Conservation (phyloP, 192 early-diverging fungal genomes). For the Coemansia aciculifera region DNA sequence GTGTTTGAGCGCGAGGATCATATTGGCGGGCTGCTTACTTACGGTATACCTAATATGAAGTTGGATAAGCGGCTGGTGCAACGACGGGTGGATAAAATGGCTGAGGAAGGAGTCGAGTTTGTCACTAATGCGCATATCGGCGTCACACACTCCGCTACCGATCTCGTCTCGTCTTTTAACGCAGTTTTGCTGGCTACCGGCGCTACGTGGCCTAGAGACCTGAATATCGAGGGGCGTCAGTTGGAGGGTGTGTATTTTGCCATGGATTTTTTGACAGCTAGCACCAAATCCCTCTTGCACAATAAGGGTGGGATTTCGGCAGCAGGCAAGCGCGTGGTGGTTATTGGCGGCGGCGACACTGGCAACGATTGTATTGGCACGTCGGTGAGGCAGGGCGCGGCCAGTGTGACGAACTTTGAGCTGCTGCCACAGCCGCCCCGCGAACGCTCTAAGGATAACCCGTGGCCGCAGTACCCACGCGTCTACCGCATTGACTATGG, state of each 20-base stretch:
- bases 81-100: constrained; percentile 90
- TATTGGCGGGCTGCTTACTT: constrained; percentile 93
- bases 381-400: constrained; percentile 87
- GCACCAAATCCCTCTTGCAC: constrained; percentile 80
- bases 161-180: constrained; percentile 72
- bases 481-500: constrained; percentile 97
- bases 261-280: constrained; percentile 94
- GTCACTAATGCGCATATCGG: constrained; percentile 88
- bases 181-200: constrained; percentile 88
- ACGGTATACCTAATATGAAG: constrained; percentile 99
- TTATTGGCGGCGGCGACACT: constrained; percentile 98
- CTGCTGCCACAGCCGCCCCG: constrained; percentile 91
- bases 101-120: constrained; percentile 91
- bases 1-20: constrained; percentile 98
- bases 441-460: constrained; percentile 83
- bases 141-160: constrained; percentile 69
- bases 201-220: constrained; percentile 96
- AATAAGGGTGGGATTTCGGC: constrained; percentile 71
- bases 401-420: constrained; percentile 93
- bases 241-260: constrained; percentile 95
- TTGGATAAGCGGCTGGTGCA: constrained; percentile 95
- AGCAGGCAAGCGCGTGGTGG: constrained; percentile 90
- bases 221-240: constrained; percentile 84
- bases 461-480: constrained; percentile 97
- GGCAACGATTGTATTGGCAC: constrained; percentile 97